Base-by-base conservation (phyloP, 148 eudicot genomes). In the Chenopodium suecicum region DNA sequence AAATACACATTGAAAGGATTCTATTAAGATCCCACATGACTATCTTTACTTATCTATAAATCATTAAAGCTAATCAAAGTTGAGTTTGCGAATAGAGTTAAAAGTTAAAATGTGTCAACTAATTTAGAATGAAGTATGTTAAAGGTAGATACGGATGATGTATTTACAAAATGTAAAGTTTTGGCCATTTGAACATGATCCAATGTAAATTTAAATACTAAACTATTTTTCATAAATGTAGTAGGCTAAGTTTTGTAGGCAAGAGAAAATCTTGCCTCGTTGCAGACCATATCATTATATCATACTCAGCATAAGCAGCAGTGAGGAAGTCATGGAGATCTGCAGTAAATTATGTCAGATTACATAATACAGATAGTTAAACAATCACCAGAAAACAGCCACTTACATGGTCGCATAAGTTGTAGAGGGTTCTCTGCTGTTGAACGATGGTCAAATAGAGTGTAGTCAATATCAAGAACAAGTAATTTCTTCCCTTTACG, bases 261-360 rank as follows among this genome's bases (percentile, higher is more conserved):
- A 7, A 66, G 63, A 31, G 6, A 50, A 78, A 27, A 80, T 5
- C 87, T 79, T 46, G 91, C 99, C 97, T 91, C 79, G 99, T 96
- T 72, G 99, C 99, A 85, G 99, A 96, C 99, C 99, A 96, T 88
- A 96, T 96, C 85, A 96, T 91, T 66, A 96, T 94, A 85, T 96
- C 99, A 87, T 94, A 96, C 88, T 94, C 98, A 6, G 98, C 94
- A 92, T 96, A 96, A 84, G 86, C 97, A 82, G 99, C 97, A 8
- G 97, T 82, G 60, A 96, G 97, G 83, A 94, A 96, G 83, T 94
- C 99, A 58, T 96, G 99, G 64, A 96, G 93, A 90, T 94, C 98
- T 96, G 92, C 88, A 86, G 48, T 29, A 44, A 80, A 48, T 14
- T 76, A 22, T 60, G 9, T 41, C n/a, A 52, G 73, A 4, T 71